Percentiles rank a stretch among this genome's conserved stretches.
These are phyloP conservation scores for Pythium guiyangense DNA, from an alignment of 352 stramenopile genomes.

Conservation along the genomic window DNA sequence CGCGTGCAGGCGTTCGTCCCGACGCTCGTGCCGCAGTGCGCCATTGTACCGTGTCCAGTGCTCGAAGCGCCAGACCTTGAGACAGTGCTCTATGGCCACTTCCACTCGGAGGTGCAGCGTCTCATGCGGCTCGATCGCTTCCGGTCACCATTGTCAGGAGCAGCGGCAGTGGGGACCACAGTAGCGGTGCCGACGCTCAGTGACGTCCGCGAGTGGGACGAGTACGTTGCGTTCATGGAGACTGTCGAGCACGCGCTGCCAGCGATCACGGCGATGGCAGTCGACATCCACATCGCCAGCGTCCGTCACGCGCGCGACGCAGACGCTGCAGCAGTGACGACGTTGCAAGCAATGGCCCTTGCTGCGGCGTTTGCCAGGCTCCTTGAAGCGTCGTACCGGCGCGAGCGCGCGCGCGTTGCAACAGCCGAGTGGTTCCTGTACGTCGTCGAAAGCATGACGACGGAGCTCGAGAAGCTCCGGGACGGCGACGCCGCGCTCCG, in stretches of 20 bases:
- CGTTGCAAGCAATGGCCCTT: conserved; percentile 5
- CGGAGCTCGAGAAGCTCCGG: conserved; percentile 35
- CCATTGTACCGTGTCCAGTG: conserved; percentile 21
- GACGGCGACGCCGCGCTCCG: conserved; percentile 21
- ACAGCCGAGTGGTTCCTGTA: conserved; percentile 20
- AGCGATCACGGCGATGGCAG: conserved; percentile 14
- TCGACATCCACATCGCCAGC: conserved; percentile 18
- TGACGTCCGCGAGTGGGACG: conserved; percentile 2
- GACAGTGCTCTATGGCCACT: conserved; percentile 36
- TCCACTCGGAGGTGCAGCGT: conserved; percentile 34
- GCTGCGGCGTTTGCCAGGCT: conserved; percentile 18
- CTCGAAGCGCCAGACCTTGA: conserved; percentile 24
- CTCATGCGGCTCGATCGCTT: conserved; percentile 6
- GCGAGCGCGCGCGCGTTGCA: conserved; percentile 6
- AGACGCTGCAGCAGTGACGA: conserved; percentile 6
- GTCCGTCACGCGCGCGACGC: neutral
- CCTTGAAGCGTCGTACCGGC: conserved; percentile 13
- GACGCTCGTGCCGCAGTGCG: conserved; percentile 29
- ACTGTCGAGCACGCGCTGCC: conserved; percentile 20
- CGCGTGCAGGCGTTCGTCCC: conserved; percentile 12
- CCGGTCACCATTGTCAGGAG: neutral
- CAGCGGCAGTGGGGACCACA: neutral
- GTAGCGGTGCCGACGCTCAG: neutral
- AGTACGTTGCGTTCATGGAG: conserved; percentile 18
- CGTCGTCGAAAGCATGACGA: conserved; percentile 27